Conservation (phyloP, 225 moss, liverwort and hornwort genomes). For the Polytrichum commune region DNA sequence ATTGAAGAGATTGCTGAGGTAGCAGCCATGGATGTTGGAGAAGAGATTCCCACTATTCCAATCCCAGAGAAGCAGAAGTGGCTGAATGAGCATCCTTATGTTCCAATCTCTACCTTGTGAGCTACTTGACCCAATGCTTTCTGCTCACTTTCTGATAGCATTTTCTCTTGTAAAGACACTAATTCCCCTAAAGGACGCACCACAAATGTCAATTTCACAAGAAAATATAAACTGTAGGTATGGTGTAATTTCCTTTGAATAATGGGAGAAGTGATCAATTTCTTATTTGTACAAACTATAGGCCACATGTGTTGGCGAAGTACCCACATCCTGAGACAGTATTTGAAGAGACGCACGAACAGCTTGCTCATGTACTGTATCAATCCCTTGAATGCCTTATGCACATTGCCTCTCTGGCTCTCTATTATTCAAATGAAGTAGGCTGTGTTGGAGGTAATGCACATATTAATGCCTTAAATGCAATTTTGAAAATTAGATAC, state of each 20-base stretch:
- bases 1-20: conserved; percentile 59
- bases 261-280: too few relatives aligned
- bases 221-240: too few relatives aligned
- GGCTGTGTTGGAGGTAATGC: too few relatives aligned
- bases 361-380: conserved; percentile 51
- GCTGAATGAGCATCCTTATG: conserved; percentile 84
- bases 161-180: too few relatives aligned
- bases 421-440: not conserved
- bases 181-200: too few relatives aligned
- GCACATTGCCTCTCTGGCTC: not conserved
- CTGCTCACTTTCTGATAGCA: too few relatives aligned
- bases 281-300: conserved; percentile 12
- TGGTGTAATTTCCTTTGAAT: too few relatives aligned
- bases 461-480: too few relatives aligned
- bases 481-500: too few relatives aligned
- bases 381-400: not conserved
- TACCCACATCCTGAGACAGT: conserved; percentile 63
- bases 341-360: conserved; percentile 59
- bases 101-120: conserved; percentile 65
- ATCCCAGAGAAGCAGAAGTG: conserved; percentile 84
- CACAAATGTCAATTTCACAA: too few relatives aligned
- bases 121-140: not conserved
- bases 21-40: conserved; percentile 85
- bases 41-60: conserved; percentile 63
- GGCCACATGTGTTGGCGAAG: conserved; percentile 82